phyloP scores from a whole-genome alignment of 305 asterid genomes.

The Fraxinus albicans region DNA sequence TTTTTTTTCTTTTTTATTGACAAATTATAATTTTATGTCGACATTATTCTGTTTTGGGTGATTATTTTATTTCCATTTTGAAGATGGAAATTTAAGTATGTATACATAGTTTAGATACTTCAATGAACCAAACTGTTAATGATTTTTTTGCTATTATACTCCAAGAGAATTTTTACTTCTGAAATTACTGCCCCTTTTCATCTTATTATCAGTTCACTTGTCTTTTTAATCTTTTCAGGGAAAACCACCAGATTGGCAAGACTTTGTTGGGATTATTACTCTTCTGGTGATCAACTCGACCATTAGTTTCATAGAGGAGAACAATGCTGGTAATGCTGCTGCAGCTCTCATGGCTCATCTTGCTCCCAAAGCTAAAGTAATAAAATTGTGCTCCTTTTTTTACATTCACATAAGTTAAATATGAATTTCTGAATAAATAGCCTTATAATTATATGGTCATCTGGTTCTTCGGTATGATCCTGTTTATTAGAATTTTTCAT shows the following conservation, averaged over 20 bases:
- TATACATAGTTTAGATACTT: not conserved
- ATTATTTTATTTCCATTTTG: not conserved
- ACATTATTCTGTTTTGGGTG: not conserved
- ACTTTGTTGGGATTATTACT: conserved; percentile 59
- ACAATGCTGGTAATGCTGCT: conserved; percentile 78
- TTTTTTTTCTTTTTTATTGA: not conserved
- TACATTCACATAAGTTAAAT: not conserved
- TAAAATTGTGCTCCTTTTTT: not conserved
- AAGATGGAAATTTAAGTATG: not conserved
- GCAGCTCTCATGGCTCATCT: conserved; percentile 76
- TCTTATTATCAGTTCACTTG: not conserved
- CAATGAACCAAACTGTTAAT: conserved; percentile 3
- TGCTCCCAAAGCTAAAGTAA: conserved; percentile 72
- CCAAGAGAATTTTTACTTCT: not conserved
- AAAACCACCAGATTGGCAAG: conserved; percentile 68
- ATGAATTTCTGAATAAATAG: not conserved
- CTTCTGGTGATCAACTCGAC: conserved; percentile 64
- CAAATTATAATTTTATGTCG: not conserved
- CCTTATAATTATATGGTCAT: not conserved
- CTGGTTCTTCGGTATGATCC: not conserved
- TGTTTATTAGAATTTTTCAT: not conserved
- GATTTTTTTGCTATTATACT: not conserved
- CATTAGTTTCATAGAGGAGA: conserved; percentile 70
- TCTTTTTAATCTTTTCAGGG: conserved; percentile 37
- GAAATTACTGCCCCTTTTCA: not conserved